Percentiles rank a stretch among this genome's conserved stretches.
phyloP scores from a whole-genome alignment of 2,329 filamentous ascomycete genomes.

The Sporothrix luriei region DNA sequence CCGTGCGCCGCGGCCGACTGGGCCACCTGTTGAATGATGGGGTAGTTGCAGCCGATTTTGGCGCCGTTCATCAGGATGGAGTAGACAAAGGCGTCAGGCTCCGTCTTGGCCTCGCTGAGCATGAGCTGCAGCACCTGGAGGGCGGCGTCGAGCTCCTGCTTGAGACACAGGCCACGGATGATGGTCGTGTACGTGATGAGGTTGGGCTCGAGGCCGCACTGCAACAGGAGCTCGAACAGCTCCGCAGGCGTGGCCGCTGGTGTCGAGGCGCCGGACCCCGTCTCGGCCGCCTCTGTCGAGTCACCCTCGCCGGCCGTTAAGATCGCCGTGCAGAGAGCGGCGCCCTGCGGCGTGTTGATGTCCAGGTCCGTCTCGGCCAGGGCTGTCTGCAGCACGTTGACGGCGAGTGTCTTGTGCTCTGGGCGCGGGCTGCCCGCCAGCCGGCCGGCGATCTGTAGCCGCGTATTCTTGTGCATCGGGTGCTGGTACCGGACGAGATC shows the following conservation, averaged over 20 bases:
- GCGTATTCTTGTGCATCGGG: slow-evolving; percentile 48
- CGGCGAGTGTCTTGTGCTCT: slow-evolving; percentile 48
- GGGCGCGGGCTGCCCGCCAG: slow-evolving; percentile 46
- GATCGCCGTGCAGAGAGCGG: slow-evolving; percentile 62
- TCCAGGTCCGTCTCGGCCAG: slow-evolving; percentile 44
- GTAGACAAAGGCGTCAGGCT: slow-evolving; percentile 68
- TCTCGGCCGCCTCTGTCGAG: neutral
- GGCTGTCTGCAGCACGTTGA: slow-evolving; percentile 50
- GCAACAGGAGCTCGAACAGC: slow-evolving; percentile 59
- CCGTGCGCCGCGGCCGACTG: slow-evolving; percentile 53
- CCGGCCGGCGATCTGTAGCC: slow-evolving; percentile 52
- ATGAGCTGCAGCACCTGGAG: slow-evolving; percentile 68
- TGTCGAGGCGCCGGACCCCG: neutral
- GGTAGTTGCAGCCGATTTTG: slow-evolving; percentile 58
- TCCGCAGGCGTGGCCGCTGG: slow-evolving; percentile 50
- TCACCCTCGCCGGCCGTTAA: slow-evolving; percentile 49
- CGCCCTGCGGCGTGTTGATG: slow-evolving; percentile 51
- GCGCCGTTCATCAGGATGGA: slow-evolving; percentile 71
- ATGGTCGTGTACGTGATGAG: slow-evolving; percentile 65
- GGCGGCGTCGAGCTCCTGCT: slow-evolving; percentile 63
- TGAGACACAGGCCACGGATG: slow-evolving; percentile 70
- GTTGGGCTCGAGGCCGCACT: slow-evolving; percentile 65
- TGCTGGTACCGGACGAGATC: slow-evolving; percentile 41
- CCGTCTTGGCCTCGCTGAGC: slow-evolving; percentile 55
- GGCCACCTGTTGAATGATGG: slow-evolving; percentile 59